Evolutionary conservation across 2,329 filamentous ascomycete genomes (phyloP), one percentile per base, ranked within the genome.

Genomic region (Aspergillus sp.): DNA sequence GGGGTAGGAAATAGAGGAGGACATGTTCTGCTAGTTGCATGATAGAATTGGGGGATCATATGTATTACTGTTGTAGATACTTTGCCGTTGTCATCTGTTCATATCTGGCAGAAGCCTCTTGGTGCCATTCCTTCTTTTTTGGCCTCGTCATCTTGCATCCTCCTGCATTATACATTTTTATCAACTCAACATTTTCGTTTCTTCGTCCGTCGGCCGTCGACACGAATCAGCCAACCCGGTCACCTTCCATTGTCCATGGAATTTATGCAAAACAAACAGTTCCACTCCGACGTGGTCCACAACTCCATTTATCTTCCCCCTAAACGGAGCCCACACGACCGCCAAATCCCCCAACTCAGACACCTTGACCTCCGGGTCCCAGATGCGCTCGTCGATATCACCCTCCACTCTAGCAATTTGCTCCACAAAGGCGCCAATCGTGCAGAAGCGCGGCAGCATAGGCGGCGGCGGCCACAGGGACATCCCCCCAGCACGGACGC

Each of bases 241-340:
- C 22, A 71, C 61, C 52, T 70, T 71, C 67, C 67, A 70, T 47
- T 60, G 56, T 5, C 62, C 66, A 43, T 65, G 59, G 30, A 70
- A 20, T 45, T 65, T 70, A 56, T 70, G 67, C 45, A 71, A 51
- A 16, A 69, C 47, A 47, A 71, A 70, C 35, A 70, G 53, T 47
- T 70, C 65, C 5, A 69, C 65, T 2, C 68, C 68, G n/a, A 70
- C 68, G 59, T 70, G 68, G 38, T 71, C 60, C 50, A 71, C 63
- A 5, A 65, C 55, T 1, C 67, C 68, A 45, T 71, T 69, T 10
- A 70, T 57, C 54, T 68, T 70, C 26, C 65, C 63, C 47, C 66
- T 58, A 45, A 71, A 70, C 11, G 68, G 66, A 8, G 66, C 68
- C 68, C 67, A 71, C 24, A 69, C 67, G 6, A 64, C 60, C 11